These are phyloP conservation scores for Syzygium oleosum DNA, from an alignment of 345 rosid genomes.

Conservation along the genomic window DNA sequence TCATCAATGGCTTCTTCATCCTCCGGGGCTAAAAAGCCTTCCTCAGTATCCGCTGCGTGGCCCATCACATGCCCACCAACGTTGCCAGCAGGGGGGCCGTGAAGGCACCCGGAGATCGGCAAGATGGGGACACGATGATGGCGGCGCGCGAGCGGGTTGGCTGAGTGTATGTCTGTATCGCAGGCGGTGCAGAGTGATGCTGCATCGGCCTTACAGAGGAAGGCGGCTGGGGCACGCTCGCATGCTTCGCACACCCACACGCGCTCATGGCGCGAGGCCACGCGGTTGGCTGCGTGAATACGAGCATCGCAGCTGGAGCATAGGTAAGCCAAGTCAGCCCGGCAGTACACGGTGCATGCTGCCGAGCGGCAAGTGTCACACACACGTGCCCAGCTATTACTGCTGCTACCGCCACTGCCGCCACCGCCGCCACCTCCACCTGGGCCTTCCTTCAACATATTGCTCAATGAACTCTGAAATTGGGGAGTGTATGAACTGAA, in stretches of 20 bases:
- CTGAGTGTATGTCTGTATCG: slow-evolving; percentile 81
- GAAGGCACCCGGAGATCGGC: slow-evolving; percentile 38
- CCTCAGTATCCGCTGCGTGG: slow-evolving; percentile 19
- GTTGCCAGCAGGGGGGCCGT: slow-evolving; percentile 6
- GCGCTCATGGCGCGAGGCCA: slow-evolving; percentile 93
- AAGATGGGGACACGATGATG: slow-evolving; percentile 77
- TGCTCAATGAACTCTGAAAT: not conserved
- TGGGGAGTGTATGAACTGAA: not conserved
- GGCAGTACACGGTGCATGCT: slow-evolving; percentile 75
- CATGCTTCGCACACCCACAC: slow-evolving; percentile 78
- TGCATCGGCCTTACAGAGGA: slow-evolving; percentile 83
- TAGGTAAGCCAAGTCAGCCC: slow-evolving; percentile 69
- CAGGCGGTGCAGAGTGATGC: slow-evolving; percentile 79
- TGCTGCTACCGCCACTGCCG: slow-evolving; percentile 2
- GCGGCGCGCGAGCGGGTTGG: slow-evolving; percentile 87
- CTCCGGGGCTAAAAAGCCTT: slow-evolving; percentile 15
- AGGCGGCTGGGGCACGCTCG: slow-evolving; percentile 82
- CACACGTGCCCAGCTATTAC: slow-evolving; percentile 46
- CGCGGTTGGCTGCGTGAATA: slow-evolving; percentile 57
- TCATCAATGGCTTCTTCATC: slow-evolving; percentile 24
- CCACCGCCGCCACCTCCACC: slow-evolving; percentile 6
- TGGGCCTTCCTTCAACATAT: slow-evolving; percentile 61
- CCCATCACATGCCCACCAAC: not conserved
- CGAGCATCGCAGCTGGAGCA: slow-evolving; percentile 64
- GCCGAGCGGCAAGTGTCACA: slow-evolving; percentile 77